A percentile compares a stretch with the other conserved stretches of the same genome.
Evolutionary conservation across 208 protist species (phyloP).

Genomic region (Wallacemonas sp.): DNA sequence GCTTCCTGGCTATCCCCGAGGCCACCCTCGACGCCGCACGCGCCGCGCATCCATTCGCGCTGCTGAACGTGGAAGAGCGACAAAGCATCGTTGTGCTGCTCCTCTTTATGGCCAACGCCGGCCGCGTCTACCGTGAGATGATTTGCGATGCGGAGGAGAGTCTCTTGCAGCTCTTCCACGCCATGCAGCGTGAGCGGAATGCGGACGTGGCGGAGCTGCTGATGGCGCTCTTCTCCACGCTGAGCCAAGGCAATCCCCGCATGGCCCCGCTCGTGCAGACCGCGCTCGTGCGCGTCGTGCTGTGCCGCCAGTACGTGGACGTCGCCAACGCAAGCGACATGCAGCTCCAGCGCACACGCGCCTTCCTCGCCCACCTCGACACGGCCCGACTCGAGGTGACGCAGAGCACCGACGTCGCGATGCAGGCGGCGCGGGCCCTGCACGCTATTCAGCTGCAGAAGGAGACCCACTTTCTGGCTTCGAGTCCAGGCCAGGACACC

Average conservation of each 20-base stretch:
- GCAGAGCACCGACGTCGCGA: constrained; percentile 29
- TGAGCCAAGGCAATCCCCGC: constrained; percentile 67
- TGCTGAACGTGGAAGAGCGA: constrained; percentile 43
- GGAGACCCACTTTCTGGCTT: constrained; percentile 43
- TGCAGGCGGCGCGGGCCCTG: constrained; percentile 59
- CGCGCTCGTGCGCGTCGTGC: constrained; percentile 62
- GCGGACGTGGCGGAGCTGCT: constrained; percentile 41
- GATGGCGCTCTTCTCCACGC: constrained; percentile 60
- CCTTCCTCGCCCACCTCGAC: not conserved
- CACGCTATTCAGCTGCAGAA: constrained; percentile 63
- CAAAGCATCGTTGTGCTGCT: constrained; percentile 59
- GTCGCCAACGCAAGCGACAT: constrained; percentile 10
- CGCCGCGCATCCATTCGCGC: constrained; percentile 5
- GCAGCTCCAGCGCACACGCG: not conserved
- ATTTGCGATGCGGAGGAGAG: constrained; percentile 71
- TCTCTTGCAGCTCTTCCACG: constrained; percentile 51
- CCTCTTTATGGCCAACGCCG: constrained; percentile 78
- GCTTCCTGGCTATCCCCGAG: not conserved
- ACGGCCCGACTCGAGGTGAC: not conserved
- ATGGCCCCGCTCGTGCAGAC: constrained; percentile 47
- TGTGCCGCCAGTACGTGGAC: constrained; percentile 13
- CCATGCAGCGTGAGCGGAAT: constrained; percentile 56
- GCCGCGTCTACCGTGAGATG: constrained; percentile 89
- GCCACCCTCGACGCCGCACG: not conserved
- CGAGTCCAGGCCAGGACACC: constrained; percentile 11